Evolutionary conservation across 805 yeast species (phyloP).

Genomic region (Candida lessepsii): DNA sequence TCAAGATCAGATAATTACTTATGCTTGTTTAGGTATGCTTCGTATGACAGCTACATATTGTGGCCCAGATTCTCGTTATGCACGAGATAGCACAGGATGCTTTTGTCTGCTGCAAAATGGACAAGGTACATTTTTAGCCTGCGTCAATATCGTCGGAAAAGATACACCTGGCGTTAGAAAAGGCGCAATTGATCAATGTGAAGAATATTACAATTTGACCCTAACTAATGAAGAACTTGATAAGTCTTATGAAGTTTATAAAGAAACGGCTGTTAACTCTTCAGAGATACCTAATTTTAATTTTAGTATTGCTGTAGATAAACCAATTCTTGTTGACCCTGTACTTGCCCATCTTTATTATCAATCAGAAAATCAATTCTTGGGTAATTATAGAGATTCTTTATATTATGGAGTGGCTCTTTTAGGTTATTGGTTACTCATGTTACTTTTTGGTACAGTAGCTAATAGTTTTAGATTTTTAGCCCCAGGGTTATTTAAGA

Average conservation of each 20-base stretch:
- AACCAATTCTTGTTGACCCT: conserved; percentile 26
- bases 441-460: conserved; percentile 42
- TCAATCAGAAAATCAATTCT: conserved; percentile 18
- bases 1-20: conserved; percentile 1
- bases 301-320: conserved; percentile 17
- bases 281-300: conserved; percentile 25
- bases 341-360: background rate
- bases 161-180: background rate
- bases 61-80: conserved; percentile 7
- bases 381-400: conserved; percentile 24
- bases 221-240: conserved; percentile 18
- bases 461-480: conserved; percentile 40
- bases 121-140: conserved; percentile 32
- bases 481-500: conserved; percentile 34
- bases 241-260: conserved; percentile 17
- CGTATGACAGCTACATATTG: conserved; percentile 10
- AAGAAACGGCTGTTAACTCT: conserved; percentile 16
- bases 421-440: conserved; percentile 48
- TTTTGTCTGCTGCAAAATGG: conserved; percentile 25
- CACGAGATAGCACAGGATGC: conserved; percentile 16
- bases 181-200: conserved; percentile 20
- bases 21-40: conserved; percentile 3
- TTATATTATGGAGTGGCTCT: conserved; percentile 36
- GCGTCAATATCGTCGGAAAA: conserved; percentile 16
- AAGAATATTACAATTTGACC: conserved; percentile 19